phyloP scores from a whole-genome alignment of 2,329 filamentous ascomycete genomes.

The Cladosporium colombiae region DNA sequence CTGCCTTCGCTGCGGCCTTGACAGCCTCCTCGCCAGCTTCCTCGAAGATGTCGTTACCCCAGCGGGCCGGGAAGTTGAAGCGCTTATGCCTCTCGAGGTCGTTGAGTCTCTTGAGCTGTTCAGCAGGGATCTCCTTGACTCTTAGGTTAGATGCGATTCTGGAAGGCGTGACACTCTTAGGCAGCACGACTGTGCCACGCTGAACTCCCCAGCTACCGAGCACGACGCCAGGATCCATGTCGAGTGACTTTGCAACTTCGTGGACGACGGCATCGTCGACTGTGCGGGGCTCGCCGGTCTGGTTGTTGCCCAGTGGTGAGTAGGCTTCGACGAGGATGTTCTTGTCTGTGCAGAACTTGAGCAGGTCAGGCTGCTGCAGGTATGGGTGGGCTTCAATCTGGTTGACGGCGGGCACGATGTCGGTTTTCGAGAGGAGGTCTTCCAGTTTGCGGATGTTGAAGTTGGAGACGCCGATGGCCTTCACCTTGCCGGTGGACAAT shows the following conservation, averaged over 20 bases:
- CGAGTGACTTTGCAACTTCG: slow-evolving; percentile 43
- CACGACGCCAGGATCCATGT: slow-evolving; percentile 47
- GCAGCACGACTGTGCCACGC: slow-evolving; percentile 52
- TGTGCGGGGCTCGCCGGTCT: slow-evolving; percentile 45
- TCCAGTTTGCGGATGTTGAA: slow-evolving; percentile 58
- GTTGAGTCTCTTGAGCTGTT: slow-evolving; percentile 41
- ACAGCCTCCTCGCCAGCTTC: slow-evolving; percentile 44
- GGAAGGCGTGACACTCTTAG: slow-evolving; percentile 46
- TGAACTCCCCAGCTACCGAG: slow-evolving; percentile 53
- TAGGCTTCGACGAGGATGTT: slow-evolving; percentile 57
- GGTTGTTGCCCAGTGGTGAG: slow-evolving; percentile 51
- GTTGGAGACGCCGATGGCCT: slow-evolving; percentile 77
- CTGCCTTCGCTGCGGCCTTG: slow-evolving; percentile 38
- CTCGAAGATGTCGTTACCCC: slow-evolving; percentile 51
- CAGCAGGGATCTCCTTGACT: slow-evolving; percentile 38
- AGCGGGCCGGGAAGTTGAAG: slow-evolving; percentile 46
- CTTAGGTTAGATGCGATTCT: slow-evolving; percentile 29
- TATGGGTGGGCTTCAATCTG: slow-evolving; percentile 70
- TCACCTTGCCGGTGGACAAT: slow-evolving; percentile 32
- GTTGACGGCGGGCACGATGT: slow-evolving; percentile 32
- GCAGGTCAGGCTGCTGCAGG: slow-evolving; percentile 57
- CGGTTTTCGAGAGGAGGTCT: slow-evolving; percentile 57
- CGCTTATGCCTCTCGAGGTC: slow-evolving; percentile 46
- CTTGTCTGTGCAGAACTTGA: slow-evolving; percentile 52
- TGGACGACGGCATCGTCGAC: slow-evolving; percentile 46